Evolutionary conservation across 192 early-diverging fungal species (phyloP), one percentile per base, ranked within the genome.

Genomic region (Physocladia obscura): DNA sequence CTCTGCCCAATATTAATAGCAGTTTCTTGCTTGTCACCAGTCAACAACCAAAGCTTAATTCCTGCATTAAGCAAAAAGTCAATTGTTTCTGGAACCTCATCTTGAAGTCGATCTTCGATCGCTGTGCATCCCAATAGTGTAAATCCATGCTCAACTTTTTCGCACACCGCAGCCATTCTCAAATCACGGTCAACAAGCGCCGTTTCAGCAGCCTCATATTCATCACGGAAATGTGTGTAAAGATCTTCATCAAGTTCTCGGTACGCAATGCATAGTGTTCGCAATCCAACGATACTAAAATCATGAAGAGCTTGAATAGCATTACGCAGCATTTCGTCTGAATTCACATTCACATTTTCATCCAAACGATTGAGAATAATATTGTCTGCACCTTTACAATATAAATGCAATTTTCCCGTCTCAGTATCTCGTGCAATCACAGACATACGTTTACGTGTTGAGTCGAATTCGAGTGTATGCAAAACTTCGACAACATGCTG

Each of bases 401-500:
- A 99, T 38, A 99, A 74, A 70, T 92, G 91, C 69, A 88, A 83
- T 39, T 77, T 70, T 13, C 93, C 94, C 38, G 96, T 91, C 1
- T 95, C 92, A 11, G 87, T 84, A n/a, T n/a, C n/a, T 11, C 94
- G 89, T 27, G 98, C 85, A 35, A 99, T 79, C 3, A 92, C 91
- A 4, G 92, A 94, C 97, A 99, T 99, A 60, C 97, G 87, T 75
- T 99, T 99, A 44, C 97, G 87, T n/a, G 94, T 97, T 48, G 92
- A 94, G 77, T 99, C 97, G 84, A 99, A 99, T 82, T 99, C 97
- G 78, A 93, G 94, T 68, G 98, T 90, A 63, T 95, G 94, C 22
- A 99, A 80, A 35, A 99, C 88, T 78, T 97, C 92, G 71, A 81
- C 89, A 1, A 38, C 55, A 48, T 78, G 68, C 37, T 69, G 32